A percentile compares a stretch with the other conserved stretches of the same genome.
Conservation (phyloP, 768 basidiomycete genomes). For the Postia placenta region DNA sequence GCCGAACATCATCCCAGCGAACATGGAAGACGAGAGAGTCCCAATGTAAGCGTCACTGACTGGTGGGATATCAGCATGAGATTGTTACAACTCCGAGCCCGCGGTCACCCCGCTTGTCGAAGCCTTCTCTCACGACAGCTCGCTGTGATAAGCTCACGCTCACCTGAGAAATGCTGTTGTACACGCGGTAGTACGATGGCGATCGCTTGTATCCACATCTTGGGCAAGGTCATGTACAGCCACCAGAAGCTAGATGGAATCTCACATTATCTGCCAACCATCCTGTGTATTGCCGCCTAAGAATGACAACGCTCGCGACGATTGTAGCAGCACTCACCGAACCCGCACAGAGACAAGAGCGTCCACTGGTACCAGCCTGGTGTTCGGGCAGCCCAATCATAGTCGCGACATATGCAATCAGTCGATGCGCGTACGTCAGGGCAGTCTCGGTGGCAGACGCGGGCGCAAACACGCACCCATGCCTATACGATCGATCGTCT, state of each 20-base stretch:
- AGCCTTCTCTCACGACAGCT: no score
- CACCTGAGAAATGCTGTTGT: constrained; percentile 80
- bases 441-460: background rate
- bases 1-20: constrained; percentile 97
- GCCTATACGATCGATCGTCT: constrained; percentile 84
- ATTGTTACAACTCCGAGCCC: no score
- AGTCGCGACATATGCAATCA: background rate
- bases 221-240: constrained; percentile 22
- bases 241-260: constrained; percentile 3
- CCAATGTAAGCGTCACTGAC: constrained; percentile 78
- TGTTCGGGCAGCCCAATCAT: background rate
- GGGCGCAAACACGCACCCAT: constrained; percentile 53
- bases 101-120: no score
- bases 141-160: constrained; percentile 20
- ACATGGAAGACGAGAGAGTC: constrained; percentile 80
- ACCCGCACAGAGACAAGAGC: constrained; percentile 77
- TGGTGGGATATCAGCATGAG: constrained; percentile 18
- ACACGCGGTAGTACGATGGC: constrained; percentile 96
- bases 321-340: constrained; percentile 50
- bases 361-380: constrained; percentile 77
- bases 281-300: no score
- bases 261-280: constrained; percentile 92
- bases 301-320: background rate
- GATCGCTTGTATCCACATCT: constrained; percentile 94
- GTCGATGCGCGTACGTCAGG: background rate